Evolutionary conservation across 345 rosid genomes (phyloP).

Genomic region (Combretum micranthum): DNA sequence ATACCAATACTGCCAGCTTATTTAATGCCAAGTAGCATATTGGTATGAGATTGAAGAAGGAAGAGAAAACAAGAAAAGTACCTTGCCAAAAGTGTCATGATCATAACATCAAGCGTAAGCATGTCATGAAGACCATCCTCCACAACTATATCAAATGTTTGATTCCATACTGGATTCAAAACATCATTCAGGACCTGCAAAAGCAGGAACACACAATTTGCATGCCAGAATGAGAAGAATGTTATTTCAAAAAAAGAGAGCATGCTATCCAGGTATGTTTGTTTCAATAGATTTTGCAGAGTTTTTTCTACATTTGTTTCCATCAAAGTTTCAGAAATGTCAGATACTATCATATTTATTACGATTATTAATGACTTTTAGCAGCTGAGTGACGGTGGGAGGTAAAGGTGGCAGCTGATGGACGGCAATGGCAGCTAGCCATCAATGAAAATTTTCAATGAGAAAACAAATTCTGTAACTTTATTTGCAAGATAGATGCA

Average conservation of each 20-base stretch:
- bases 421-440: too few species aligned
- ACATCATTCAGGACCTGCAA: constrained; percentile 62
- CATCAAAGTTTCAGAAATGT: too few species aligned
- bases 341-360: too few species aligned
- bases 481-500: too few species aligned
- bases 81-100: constrained; percentile 88
- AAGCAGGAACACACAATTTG: background rate
- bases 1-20: background rate
- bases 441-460: background rate
- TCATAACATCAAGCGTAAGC: constrained; percentile 71
- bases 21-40: background rate
- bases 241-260: background rate
- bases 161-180: constrained; percentile 94
- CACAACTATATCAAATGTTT: constrained; percentile 87
- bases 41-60: background rate
- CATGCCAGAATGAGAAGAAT: background rate
- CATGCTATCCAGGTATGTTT: background rate
- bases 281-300: too few species aligned
- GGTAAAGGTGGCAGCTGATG: too few species aligned
- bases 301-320: too few species aligned
- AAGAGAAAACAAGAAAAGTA: constrained; percentile 9
- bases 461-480: background rate
- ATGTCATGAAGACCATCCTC: constrained; percentile 91
- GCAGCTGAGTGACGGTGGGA: too few species aligned
- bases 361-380: too few species aligned